Evolutionary conservation across 202 grass and related monocot species (phyloP), one percentile per base, ranked within the genome.

Genomic region (Zoysia matrella): DNA sequence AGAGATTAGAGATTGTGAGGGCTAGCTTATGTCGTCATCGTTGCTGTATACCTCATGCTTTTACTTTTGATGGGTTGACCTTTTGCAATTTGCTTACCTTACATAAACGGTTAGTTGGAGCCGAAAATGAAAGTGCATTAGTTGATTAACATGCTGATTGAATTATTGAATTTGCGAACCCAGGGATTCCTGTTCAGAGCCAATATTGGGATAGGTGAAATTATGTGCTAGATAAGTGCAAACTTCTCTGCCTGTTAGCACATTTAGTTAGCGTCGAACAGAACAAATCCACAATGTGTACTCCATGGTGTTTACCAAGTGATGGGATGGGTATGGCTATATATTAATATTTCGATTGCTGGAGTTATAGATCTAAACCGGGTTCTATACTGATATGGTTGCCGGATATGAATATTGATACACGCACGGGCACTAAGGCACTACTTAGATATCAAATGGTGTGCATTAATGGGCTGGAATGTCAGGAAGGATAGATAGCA

Each of bases 401-500:
- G 67, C 61, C 30, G 2, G 61, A 0, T 42, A 0, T 36, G 4
- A 30, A 63, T 63, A 11, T 63, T 74, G 54, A 79, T 51, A 30
- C 15, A 63, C 52, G 30, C 11, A n/a, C 43, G 11, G 22, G 14
- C 6, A 48, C 11, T 50, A 71, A 71, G 57, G 11, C 60, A 64
- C 8, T 39, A 16, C 6, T n/a, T 78, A 6, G n/a, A 43, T 84
- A 52, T 78, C 56, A 72, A 78, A 72, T n/a, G 16, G 14, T 46
- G 64, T 72, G 30, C 51, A 60, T 7, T 45, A 60, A 36, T 52
- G n/a, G 5, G 47, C 36, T 78, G 3, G 45, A 77, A 22, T 57
- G 8, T 30, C 65, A 60, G 3, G 18, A 40, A 15, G 14, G 5
- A 64, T n/a, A 7, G 12, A 65, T 63, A 30, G 45, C 9, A 45